Conservation (phyloP, 2,329 filamentous ascomycete genomes). For the Nemania serpens region DNA sequence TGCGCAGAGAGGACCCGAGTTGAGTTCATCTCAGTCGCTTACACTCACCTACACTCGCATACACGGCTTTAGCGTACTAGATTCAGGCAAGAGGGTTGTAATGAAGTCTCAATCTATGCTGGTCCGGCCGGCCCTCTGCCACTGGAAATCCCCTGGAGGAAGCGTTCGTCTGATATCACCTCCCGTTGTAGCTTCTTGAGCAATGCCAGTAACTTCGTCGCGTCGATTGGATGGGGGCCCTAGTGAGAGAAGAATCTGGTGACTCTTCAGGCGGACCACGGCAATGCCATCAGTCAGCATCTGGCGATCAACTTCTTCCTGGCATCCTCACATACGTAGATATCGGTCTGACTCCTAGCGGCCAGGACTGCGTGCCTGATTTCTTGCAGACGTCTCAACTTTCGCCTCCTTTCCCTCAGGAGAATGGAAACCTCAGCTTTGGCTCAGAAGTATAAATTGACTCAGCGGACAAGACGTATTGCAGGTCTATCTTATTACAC, state of each 20-base stretch:
- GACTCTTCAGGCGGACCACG: not conserved
- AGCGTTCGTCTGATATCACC: not conserved
- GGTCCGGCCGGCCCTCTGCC: not conserved
- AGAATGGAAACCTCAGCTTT: not conserved
- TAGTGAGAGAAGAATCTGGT: not conserved
- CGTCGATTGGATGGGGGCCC: not conserved
- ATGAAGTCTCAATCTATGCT: too few relatives aligned
- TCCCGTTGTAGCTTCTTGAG: too few relatives aligned
- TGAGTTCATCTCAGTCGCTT: too few relatives aligned
- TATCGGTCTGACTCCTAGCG: not conserved
- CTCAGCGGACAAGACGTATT: not conserved
- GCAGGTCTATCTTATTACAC: not conserved
- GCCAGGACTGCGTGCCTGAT: not conserved
- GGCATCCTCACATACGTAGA: not conserved
- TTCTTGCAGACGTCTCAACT: not conserved
- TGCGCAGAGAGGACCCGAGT: too few relatives aligned
- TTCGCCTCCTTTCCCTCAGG: not conserved
- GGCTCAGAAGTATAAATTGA: not conserved
- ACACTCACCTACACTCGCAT: too few relatives aligned
- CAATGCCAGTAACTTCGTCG: not conserved
- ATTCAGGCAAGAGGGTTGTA: too few relatives aligned
- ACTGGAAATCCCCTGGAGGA: not conserved
- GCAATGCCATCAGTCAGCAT: not conserved
- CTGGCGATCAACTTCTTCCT: not conserved
- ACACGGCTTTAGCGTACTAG: too few relatives aligned